These are phyloP conservation scores for Vigna mungo DNA, from an alignment of 306 rosid genomes.

Conservation along the genomic window DNA sequence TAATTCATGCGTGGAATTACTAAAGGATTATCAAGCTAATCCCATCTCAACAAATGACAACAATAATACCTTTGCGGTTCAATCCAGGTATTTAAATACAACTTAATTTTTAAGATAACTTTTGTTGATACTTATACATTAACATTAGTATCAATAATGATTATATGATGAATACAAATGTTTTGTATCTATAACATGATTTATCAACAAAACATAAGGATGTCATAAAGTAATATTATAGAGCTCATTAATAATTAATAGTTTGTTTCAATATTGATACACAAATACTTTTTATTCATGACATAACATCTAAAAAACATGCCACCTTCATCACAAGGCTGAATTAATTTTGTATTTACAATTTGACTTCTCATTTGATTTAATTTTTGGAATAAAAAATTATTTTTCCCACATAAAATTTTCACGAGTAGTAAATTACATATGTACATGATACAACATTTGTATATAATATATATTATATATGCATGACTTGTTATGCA, in stretches of 20 bases:
- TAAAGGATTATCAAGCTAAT: conserved; percentile 39
- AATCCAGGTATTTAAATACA: conserved; percentile 28
- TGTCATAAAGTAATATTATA: neutral
- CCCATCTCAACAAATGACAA: conserved; percentile 39
- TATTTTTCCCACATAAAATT: neutral
- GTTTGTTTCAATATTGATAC: neutral
- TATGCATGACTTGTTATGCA: neutral
- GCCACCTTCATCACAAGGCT: neutral
- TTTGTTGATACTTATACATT: neutral
- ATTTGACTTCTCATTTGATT: neutral
- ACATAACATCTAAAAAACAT: no score
- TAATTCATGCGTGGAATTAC: conserved; percentile 49
- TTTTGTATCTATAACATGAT: no score
- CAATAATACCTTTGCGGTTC: neutral
- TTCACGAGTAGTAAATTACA: neutral
- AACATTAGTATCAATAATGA: neutral
- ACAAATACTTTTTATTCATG: neutral
- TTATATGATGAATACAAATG: no score
- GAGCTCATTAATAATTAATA: neutral
- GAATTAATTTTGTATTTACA: neutral
- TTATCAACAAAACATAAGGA: no score
- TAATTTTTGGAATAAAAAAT: neutral
- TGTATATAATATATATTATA: neutral
- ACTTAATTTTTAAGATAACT: neutral
- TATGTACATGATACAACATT: neutral